These are phyloP conservation scores for Salix viminalis DNA, from an alignment of 345 rosid genomes.

Conservation along the genomic window DNA sequence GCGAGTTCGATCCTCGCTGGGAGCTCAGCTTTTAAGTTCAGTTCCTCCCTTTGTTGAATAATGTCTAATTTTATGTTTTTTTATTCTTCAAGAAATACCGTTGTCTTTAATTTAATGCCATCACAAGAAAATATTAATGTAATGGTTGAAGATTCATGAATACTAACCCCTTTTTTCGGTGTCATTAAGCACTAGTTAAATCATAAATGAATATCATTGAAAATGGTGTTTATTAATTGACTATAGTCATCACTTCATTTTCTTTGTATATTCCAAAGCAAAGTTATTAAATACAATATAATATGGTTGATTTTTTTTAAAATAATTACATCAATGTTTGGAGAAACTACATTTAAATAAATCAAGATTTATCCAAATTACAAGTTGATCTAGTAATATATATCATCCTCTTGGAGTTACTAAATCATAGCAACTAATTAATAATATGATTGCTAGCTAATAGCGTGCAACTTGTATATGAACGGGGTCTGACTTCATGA, in stretches of 20 bases:
- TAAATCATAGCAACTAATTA: too few relatives aligned
- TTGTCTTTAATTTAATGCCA: too few relatives aligned
- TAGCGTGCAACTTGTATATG: too few relatives aligned
- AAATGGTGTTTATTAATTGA: neutral
- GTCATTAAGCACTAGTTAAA: neutral
- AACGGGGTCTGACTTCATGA: too few relatives aligned
- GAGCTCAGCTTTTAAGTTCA: neutral
- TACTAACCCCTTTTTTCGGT: neutral
- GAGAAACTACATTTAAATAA: too few relatives aligned
- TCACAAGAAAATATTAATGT: neutral
- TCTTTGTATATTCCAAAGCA: neutral
- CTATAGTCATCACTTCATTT: neutral
- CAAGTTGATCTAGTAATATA: too few relatives aligned
- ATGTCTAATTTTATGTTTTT: neutral
- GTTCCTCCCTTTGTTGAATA: neutral
- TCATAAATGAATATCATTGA: neutral
- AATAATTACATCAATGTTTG: too few relatives aligned
- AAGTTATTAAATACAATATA: too few relatives aligned
- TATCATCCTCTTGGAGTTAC: too few relatives aligned
- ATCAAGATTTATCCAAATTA: too few relatives aligned
- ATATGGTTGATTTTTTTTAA: too few relatives aligned
- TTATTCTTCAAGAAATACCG: neutral
- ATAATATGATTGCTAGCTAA: too few relatives aligned
- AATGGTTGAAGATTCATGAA: neutral
- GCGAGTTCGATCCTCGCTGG: constrained; percentile 88